Evolutionary conservation across 192 early-diverging fungal genomes (phyloP), one percentile per base, ranked within the genome.

Genomic region (Pilaira anomala): DNA sequence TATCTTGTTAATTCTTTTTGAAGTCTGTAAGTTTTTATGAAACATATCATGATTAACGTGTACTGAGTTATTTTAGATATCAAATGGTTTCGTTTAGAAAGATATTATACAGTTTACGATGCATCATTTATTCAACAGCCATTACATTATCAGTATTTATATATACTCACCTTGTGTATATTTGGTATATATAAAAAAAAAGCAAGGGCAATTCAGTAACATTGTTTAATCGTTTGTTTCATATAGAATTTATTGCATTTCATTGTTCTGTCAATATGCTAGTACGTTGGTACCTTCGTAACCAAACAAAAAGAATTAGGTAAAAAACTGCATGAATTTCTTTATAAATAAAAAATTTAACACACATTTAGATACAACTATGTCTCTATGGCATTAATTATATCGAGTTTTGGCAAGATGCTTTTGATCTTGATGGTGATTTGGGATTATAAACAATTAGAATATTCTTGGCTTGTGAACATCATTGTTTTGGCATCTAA

Each of bases 81-180:
- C 56, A 93, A 93, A 67, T 96, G 92, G 93, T 91, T 90, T 78
- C 82, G 86, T n/a, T 63, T 96, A 12, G 92, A 96, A 60, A 82
- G 86, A 62, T 80, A 84, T 55, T 76, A 76, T 7, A 76, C 80
- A 24, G 67, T 71, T 21, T 65, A 75, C 16, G 78, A 89, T 60
- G 73, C 80, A 22, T 52, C 76, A 50, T 90, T 89, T 69, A 80
- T 87, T 42, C 76, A 85, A 46, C 74, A 87, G 71, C 77, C 84
- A 57, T 48, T 85, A 30, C 68, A 85, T 76, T 77, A 80, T 25
- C 91, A 92, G 74, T 94, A 94, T 48, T 56, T 93, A 22, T 87
- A 83, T 30, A 91, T 95, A 28, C 72, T 95, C 8, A 60, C 80
- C 42, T 53, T 92, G 6, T 87, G 90, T 41, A 79, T 88, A 6